phyloP scores from a whole-genome alignment of 371 early-diverging fungal species.

The Saksenaea oblongispora region DNA sequence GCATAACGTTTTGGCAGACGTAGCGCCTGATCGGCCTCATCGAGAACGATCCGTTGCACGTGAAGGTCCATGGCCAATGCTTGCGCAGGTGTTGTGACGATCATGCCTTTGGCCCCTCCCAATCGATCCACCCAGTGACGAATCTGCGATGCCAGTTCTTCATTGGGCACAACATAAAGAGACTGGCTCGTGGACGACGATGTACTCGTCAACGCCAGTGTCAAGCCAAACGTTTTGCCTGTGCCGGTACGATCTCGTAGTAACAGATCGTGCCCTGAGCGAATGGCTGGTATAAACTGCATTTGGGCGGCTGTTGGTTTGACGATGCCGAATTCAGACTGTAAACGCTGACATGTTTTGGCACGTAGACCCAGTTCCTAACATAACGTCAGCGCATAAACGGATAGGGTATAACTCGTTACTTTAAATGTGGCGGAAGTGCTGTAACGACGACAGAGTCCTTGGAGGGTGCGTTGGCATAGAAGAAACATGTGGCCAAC shows the following conservation, averaged over 20 bases:
- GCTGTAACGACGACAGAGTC: background rate
- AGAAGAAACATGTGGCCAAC: background rate
- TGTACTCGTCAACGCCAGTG: slow-evolving; percentile 46
- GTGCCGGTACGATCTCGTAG: slow-evolving; percentile 78
- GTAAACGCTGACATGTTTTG: slow-evolving; percentile 47
- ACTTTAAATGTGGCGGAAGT: background rate
- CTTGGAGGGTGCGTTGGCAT: background rate
- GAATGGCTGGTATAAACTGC: slow-evolving; percentile 57
- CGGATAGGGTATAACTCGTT: background rate
- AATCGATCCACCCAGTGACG: slow-evolving; percentile 41
- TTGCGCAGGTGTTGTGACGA: slow-evolving; percentile 2
- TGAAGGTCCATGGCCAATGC: slow-evolving; percentile 19
- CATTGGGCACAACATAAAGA: slow-evolving; percentile 82
- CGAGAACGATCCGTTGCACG: slow-evolving; percentile 66
- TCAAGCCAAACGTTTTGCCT: slow-evolving; percentile 79
- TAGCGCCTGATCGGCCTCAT: slow-evolving; percentile 80
- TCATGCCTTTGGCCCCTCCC: background rate
- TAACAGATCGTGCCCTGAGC: slow-evolving; percentile 59
- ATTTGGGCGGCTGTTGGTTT: slow-evolving; percentile 57
- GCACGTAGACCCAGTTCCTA: slow-evolving; percentile 58
- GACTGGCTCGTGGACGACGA: slow-evolving; percentile 36
- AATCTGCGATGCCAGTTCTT: slow-evolving; percentile 87
- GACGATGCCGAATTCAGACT: slow-evolving; percentile 41
- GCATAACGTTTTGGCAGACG: slow-evolving; percentile 63
- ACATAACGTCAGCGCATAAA: background rate